A percentile compares a stretch with the other conserved stretches of the same genome.
phyloP scores from a whole-genome alignment of 1,284 basidiomycete species.

The Ceratobasidium sp. region DNA sequence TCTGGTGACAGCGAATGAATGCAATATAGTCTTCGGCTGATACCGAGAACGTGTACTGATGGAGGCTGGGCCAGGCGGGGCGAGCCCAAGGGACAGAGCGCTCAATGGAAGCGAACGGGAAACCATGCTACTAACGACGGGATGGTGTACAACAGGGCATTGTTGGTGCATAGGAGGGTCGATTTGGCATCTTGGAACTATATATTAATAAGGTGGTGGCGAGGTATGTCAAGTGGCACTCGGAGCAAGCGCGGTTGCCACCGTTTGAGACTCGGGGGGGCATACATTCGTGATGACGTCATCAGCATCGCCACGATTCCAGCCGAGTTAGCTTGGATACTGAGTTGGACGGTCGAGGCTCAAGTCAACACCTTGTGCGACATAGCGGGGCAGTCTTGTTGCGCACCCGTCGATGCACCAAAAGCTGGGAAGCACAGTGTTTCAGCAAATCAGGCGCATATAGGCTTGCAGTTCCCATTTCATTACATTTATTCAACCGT shows the following conservation, averaged over 20 bases:
- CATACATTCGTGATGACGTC: conserved; percentile 11
- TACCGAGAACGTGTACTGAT: conserved; percentile 5
- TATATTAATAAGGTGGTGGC: background rate
- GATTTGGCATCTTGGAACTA: conserved; percentile 3
- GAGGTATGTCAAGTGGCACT: background rate
- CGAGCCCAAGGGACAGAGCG: conserved; percentile 17
- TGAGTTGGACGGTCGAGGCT: background rate
- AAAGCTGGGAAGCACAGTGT: background rate
- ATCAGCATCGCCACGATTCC: conserved; percentile 10
- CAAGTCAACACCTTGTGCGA: background rate
- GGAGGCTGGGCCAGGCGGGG: conserved; percentile 25
- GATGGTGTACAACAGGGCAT: conserved; percentile 37
- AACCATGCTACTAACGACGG: conserved; percentile 15
- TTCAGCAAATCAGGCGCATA: background rate
- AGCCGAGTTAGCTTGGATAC: conserved; percentile 4
- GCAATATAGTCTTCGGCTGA: too few species aligned
- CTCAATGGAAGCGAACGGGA: background rate
- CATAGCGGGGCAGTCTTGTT: background rate
- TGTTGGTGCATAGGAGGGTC: conserved; percentile 7
- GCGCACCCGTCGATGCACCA: background rate
- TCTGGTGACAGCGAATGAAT: background rate
- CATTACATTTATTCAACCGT: background rate
- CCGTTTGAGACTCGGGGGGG: conserved; percentile 9
- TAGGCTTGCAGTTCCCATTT: background rate
- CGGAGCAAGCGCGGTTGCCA: background rate